Conservation (phyloP, 495 filamentous ascomycete species). For the Penicillium pulvis region DNA sequence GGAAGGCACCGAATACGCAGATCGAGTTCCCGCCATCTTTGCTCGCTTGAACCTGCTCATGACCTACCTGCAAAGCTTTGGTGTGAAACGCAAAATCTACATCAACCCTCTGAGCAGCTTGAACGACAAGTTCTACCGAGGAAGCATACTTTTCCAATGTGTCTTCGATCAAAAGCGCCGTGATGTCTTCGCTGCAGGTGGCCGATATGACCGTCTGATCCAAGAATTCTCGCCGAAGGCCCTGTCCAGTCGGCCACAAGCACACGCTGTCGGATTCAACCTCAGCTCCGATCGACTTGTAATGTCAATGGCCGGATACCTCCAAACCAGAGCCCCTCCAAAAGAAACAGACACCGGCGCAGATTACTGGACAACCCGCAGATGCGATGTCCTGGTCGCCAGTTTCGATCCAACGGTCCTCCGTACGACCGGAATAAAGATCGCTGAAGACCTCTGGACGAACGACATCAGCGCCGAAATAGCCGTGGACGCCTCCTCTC, state of each 20-base stretch:
- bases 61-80: slow-evolving; percentile 72
- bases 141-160: slow-evolving; percentile 88
- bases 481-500: slow-evolving; percentile 68
- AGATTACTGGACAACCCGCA: slow-evolving; percentile 62
- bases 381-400: slow-evolving; percentile 87
- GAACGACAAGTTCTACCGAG: slow-evolving; percentile 90
- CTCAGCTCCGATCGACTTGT: slow-evolving; percentile 83
- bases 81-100: slow-evolving; percentile 76
- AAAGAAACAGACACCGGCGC: slow-evolving; percentile 60
- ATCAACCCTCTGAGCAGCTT: slow-evolving; percentile 83
- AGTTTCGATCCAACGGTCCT: slow-evolving; percentile 80
- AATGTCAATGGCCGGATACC: slow-evolving; percentile 63
- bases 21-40: slow-evolving; percentile 70
- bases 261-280: slow-evolving; percentile 89
- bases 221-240: slow-evolving; percentile 47
- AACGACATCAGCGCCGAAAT: slow-evolving; percentile 90
- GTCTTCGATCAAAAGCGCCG: slow-evolving; percentile 81
- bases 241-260: slow-evolving; percentile 40
- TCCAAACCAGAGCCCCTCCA: slow-evolving; percentile 64
- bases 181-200: slow-evolving; percentile 91
- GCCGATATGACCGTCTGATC: slow-evolving; percentile 88
- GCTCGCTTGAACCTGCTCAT: slow-evolving; percentile 76
- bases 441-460: slow-evolving; percentile 79
- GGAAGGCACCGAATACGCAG: slow-evolving; percentile 66
- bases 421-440: slow-evolving; percentile 69